Evolutionary conservation across 163 green algal genomes (phyloP).

Genomic region (Volvox carteri): DNA sequence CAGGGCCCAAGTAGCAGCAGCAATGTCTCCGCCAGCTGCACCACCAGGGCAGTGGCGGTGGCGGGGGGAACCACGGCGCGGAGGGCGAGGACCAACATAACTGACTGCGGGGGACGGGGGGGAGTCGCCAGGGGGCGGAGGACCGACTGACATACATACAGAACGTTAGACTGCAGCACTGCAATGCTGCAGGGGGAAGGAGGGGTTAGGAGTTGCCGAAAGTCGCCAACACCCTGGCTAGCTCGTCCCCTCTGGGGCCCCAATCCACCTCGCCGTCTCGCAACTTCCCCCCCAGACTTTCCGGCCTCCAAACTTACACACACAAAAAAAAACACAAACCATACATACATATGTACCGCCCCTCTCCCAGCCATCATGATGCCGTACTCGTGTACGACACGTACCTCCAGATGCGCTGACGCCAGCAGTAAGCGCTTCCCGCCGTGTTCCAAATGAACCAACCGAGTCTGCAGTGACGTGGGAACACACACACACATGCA

Average conservation of each 20-base stretch:
- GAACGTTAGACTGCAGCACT: too few species aligned
- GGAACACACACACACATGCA: too few species aligned
- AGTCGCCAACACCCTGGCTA: too few species aligned
- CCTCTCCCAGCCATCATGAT: too few species aligned
- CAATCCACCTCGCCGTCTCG: too few species aligned
- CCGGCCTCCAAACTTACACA: too few species aligned
- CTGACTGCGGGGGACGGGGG: slow-evolving; percentile 12
- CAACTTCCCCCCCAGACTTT: too few species aligned
- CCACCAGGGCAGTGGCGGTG: slow-evolving; percentile 25
- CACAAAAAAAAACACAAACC: too few species aligned
- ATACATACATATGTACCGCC: too few species aligned
- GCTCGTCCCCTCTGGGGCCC: too few species aligned
- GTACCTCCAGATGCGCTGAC: slow-evolving; percentile 59
- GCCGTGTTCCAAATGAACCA: slow-evolving; percentile 35
- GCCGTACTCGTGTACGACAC: too few species aligned
- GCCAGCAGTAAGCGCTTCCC: slow-evolving; percentile 31
- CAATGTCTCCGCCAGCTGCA: slow-evolving; percentile 53
- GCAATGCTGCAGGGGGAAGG: too few species aligned
- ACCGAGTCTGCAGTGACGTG: slow-evolving; percentile 34
- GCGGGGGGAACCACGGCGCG: slow-evolving; percentile 33
- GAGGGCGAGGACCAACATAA: slow-evolving; percentile 56
- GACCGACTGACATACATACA: slow-evolving; percentile 40
- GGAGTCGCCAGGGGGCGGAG: neutral
- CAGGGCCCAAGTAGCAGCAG: slow-evolving; percentile 59
- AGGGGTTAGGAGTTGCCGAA: neutral